Conservation (phyloP, 257 asterid species). For the Oldenlandia corymbosa region DNA sequence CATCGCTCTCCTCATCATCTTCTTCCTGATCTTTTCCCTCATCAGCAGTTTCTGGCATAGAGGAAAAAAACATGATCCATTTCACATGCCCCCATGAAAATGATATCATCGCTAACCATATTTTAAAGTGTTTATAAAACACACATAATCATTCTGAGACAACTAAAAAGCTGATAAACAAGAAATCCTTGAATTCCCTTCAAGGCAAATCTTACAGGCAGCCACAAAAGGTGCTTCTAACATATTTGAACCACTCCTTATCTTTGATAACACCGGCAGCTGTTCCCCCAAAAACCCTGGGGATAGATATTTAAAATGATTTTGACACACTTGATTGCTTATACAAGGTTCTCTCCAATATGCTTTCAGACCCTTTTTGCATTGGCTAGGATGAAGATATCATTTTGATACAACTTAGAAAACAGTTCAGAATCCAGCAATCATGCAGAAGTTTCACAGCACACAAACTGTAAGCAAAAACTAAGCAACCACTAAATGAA, state of each 20-base stretch:
- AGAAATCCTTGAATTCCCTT: background rate
- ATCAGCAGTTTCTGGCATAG: constrained; percentile 7
- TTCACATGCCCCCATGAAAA: background rate
- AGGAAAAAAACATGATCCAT: background rate
- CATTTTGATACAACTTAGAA: background rate
- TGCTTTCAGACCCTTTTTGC: background rate
- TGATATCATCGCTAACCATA: background rate
- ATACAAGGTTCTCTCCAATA: background rate
- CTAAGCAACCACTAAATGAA: background rate
- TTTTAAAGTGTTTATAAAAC: background rate
- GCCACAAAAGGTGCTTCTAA: background rate
- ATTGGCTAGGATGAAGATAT: no score
- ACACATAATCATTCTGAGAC: background rate
- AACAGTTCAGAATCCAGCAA: no score
- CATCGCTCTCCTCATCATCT: constrained; percentile 56
- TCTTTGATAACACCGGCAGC: no score
- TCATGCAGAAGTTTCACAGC: background rate
- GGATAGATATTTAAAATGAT: background rate
- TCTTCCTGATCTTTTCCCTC: constrained; percentile 32
- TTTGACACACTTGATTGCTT: background rate
- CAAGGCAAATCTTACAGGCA: background rate
- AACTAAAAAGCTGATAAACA: background rate
- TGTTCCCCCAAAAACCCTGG: no score
- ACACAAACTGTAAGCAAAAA: background rate
- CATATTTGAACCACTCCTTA: background rate